Evolutionary conservation across 441 rosid species (phyloP).

Genomic region (Breynia disticha): DNA sequence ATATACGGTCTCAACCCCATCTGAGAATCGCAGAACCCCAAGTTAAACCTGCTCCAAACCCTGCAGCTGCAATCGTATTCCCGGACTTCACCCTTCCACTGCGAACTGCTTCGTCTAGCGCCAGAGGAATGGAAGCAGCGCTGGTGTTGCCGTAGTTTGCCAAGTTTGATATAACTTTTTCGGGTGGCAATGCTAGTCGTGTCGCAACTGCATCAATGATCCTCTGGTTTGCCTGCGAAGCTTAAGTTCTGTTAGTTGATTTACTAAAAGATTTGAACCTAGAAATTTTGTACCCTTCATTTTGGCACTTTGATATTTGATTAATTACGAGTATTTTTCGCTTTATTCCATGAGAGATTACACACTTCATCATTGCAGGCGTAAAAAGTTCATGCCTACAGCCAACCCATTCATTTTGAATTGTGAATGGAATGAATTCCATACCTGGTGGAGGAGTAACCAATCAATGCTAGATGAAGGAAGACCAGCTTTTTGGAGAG

Average conservation of each 20-base stretch:
- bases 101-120: conserved; percentile 86
- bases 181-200: conserved; percentile 62
- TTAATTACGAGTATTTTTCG: too few relatives aligned
- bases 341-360: too few relatives aligned
- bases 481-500: conserved; percentile 77
- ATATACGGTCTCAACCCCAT: conserved; percentile 51
- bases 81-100: conserved; percentile 80
- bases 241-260: not conserved
- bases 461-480: conserved; percentile 61
- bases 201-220: conserved; percentile 84
- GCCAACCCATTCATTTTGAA: too few relatives aligned
- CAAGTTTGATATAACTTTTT: conserved; percentile 66
- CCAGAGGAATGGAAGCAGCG: conserved; percentile 90
- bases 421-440: not conserved
- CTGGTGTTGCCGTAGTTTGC: conserved; percentile 91
- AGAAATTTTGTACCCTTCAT: too few relatives aligned
- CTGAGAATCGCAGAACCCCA: conserved; percentile 83
- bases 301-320: too few relatives aligned
- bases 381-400: too few relatives aligned
- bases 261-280: too few relatives aligned
- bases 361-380: too few relatives aligned
- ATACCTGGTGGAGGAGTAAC: conserved; percentile 95
- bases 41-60: conserved; percentile 92
- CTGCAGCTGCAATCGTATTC: conserved; percentile 68
- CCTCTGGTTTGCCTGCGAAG: conserved; percentile 88